Evolutionary conservation across 495 filamentous ascomycete species (phyloP).

Genomic region (Talaromyces adpressus): DNA sequence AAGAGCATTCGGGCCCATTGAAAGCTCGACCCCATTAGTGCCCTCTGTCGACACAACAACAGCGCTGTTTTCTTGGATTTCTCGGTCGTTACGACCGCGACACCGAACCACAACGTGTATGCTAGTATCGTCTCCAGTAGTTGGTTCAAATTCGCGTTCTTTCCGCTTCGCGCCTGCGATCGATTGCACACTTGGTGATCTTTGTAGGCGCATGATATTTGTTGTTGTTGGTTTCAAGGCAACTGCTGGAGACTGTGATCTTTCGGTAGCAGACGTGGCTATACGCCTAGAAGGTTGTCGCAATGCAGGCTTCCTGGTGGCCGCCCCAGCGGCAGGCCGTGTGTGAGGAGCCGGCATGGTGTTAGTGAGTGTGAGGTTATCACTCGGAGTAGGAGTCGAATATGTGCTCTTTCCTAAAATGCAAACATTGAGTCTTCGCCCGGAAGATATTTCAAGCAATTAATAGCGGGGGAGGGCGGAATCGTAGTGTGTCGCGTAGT

Average conservation of each 20-base stretch:
- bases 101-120: slow-evolving; percentile 97
- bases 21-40: slow-evolving; percentile 77
- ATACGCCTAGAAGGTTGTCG: slow-evolving; percentile 44
- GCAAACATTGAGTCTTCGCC: neutral
- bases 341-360: slow-evolving; percentile 12
- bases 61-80: slow-evolving; percentile 85
- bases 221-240: slow-evolving; percentile 44
- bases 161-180: slow-evolving; percentile 62
- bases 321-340: slow-evolving; percentile 43
- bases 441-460: neutral
- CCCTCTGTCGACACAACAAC: slow-evolving; percentile 86
- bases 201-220: slow-evolving; percentile 31
- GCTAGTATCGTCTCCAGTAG: slow-evolving; percentile 76
- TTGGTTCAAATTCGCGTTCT: slow-evolving; percentile 71
- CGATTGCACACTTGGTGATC: slow-evolving; percentile 33
- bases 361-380: neutral
- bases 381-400: neutral
- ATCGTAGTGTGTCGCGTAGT: neutral
- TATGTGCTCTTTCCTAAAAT: neutral
- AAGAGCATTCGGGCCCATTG: slow-evolving; percentile 85
- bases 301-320: slow-evolving; percentile 46
- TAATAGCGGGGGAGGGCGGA: neutral
- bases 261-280: slow-evolving; percentile 24
- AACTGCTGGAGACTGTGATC: slow-evolving; percentile 58
- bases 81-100: slow-evolving; percentile 84